Conservation (phyloP, 2,329 filamentous ascomycete genomes). For the Zymoseptoria ardabiliae region DNA sequence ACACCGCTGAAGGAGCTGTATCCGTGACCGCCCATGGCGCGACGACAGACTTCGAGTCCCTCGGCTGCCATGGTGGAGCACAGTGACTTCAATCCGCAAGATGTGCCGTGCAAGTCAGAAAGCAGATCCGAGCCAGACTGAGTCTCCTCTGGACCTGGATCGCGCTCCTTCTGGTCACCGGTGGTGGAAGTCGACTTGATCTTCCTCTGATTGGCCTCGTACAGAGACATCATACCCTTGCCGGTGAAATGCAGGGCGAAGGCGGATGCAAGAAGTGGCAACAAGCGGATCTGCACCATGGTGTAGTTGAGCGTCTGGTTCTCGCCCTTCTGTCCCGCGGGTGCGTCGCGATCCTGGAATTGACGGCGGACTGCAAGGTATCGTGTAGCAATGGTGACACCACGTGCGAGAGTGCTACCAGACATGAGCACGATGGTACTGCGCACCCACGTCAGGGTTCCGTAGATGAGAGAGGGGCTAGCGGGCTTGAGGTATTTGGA, state of each 20-base stretch:
- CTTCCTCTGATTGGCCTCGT: slow-evolving; percentile 63
- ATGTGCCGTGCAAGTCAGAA: slow-evolving; percentile 69
- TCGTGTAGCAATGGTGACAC: slow-evolving; percentile 69
- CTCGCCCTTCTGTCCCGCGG: slow-evolving; percentile 51
- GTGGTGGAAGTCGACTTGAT: slow-evolving; percentile 45
- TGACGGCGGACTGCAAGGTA: slow-evolving; percentile 69
- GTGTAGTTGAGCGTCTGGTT: slow-evolving; percentile 74
- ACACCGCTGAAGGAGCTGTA: slow-evolving; percentile 72
- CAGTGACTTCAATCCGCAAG: slow-evolving; percentile 67
- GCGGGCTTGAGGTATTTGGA: slow-evolving; percentile 61
- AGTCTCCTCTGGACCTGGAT: slow-evolving; percentile 61
- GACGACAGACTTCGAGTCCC: slow-evolving; percentile 65
- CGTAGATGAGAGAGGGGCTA: slow-evolving; percentile 62
- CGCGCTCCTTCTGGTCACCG: slow-evolving; percentile 40
- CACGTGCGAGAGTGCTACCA: slow-evolving; percentile 62
- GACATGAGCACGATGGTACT: slow-evolving; percentile 67
- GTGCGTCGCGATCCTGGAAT: slow-evolving; percentile 67
- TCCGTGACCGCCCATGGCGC: slow-evolving; percentile 70
- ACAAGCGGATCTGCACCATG: slow-evolving; percentile 67
- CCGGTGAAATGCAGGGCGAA: slow-evolving; percentile 77
- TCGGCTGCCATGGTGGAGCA: slow-evolving; percentile 66
- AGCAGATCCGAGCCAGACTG: slow-evolving; percentile 59
- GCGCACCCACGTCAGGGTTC: slow-evolving; percentile 68
- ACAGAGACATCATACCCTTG: slow-evolving; percentile 66
- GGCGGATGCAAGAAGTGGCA: slow-evolving; percentile 65